Base-by-base conservation (phyloP, 768 basidiomycete species). In the Psilocybe tampanensis region DNA sequence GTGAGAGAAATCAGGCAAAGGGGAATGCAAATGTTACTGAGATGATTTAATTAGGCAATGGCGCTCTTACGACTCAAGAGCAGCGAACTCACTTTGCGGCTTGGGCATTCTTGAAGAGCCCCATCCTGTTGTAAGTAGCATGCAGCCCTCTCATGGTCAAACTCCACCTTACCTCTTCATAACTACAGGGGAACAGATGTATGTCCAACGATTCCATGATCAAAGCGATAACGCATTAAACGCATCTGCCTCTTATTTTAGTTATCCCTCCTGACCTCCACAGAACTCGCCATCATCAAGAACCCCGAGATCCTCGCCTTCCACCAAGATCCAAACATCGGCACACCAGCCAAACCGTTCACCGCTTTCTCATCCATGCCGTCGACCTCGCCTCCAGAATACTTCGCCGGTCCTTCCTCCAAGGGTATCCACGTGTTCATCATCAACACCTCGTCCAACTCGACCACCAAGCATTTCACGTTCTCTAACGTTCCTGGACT, bases 61-160 rank as follows among this genome's bases (percentile, higher is more conserved):
- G 82, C 8, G 70, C 68, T 44, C 65, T 82, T 26, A 82, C 80
- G 2, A 68, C 78, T n/a, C 64, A 77, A 59, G 82, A 84, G 59
- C 72, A 83, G 44, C 75, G 81, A 9, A 81, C 80, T n/a, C 82
- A 84, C 68, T 83, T 84, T 55, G 80, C 82, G 21, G 79, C 75
- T 23, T 84, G 82, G 82, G 71, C 70, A 17, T 80, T 82, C 63
- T 68, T 83, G 60, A 84, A 83, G 66, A 82, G 80, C 53, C 83
- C 82, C 2, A 83, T 85, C 48, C 68, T 85, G n/a, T 68, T 84
- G 73, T 74, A 49, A 62, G 73, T 55, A 23, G n/a, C 45, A 32
- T 44, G 2, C 33, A n/a, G n/a, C 8, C n/a, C 9, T 32, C 18
- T 6, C 19, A 11, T 2, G 22, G 36, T n/a, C 3, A 29, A 2